Conservation (phyloP, 345 rosid genomes). For the Sonneratia caseolaris region DNA sequence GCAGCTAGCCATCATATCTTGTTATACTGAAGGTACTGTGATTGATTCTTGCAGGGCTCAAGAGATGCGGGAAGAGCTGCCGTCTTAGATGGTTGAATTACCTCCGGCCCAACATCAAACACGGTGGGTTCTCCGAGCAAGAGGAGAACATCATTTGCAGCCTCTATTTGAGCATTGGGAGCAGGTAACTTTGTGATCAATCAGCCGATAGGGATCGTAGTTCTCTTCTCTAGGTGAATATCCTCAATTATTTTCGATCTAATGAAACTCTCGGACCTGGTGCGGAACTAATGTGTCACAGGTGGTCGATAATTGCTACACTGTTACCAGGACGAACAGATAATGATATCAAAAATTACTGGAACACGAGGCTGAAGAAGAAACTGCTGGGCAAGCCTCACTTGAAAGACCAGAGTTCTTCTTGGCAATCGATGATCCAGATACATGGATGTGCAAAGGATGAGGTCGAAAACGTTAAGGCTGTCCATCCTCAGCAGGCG, state of each 20-base stretch:
- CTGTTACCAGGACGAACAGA: constrained; percentile 6
- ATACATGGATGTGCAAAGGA: neutral
- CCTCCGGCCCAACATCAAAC: constrained; percentile 6
- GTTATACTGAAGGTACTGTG: neutral
- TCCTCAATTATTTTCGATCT: neutral
- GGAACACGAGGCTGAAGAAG: constrained; percentile 11
- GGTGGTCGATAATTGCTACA: constrained; percentile 7
- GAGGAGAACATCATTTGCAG: constrained; percentile 10
- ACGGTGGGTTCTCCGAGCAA: constrained; percentile 5
- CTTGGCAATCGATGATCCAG: neutral
- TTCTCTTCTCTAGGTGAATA: neutral
- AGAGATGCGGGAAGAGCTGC: constrained; percentile 10
- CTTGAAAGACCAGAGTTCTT: neutral
- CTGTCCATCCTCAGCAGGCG: neutral
- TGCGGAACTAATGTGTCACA: neutral
- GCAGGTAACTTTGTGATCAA: neutral
- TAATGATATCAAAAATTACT: constrained; percentile 8
- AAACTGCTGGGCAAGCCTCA: constrained; percentile 2
- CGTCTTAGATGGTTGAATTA: constrained; percentile 7
- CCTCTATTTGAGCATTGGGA: constrained; percentile 7
- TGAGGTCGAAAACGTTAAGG: neutral
- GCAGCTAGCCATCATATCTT: neutral
- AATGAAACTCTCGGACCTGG: neutral
- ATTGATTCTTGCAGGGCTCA: neutral
- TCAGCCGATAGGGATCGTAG: neutral